Conservation (phyloP, 768 basidiomycete species). For the Tulasnella sp. region DNA sequence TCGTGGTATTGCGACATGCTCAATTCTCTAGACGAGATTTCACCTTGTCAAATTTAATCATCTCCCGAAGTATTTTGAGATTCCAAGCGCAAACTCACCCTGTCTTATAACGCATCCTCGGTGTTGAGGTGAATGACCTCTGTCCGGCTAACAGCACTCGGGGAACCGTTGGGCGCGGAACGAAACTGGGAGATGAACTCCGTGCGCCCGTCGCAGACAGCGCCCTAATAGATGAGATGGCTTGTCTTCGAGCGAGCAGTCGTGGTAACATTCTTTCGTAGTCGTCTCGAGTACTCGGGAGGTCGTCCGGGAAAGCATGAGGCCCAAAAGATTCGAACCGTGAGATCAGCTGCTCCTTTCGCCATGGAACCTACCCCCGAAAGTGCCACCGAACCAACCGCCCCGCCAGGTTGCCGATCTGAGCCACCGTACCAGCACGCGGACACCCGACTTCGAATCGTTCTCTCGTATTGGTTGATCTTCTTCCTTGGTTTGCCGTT, state of each 20-base stretch:
- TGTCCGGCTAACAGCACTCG: background rate
- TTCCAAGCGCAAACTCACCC: background rate
- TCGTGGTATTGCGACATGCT: slow-evolving; percentile 54
- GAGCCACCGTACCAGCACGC: slow-evolving; percentile 10
- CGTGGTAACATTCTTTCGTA: background rate
- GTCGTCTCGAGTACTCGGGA: background rate
- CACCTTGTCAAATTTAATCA: background rate
- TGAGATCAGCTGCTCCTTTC: background rate
- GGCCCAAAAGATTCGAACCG: background rate
- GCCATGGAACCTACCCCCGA: background rate
- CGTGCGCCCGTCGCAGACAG: background rate
- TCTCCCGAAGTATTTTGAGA: background rate
- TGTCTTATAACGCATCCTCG: background rate
- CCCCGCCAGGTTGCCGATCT: background rate
- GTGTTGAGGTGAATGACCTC: background rate
- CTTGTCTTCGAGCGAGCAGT: background rate
- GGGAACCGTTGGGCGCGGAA: background rate
- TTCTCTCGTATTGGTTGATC: slow-evolving; percentile 66
- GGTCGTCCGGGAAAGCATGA: background rate
- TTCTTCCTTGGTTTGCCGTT: slow-evolving; percentile 70
- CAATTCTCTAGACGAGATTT: slow-evolving; percentile 32
- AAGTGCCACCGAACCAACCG: background rate
- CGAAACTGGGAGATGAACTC: background rate
- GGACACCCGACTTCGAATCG: slow-evolving; percentile 42
- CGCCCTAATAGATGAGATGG: background rate